Conservation (phyloP, 805 yeast genomes). For the Wickerhamomyces strasburgensis region DNA sequence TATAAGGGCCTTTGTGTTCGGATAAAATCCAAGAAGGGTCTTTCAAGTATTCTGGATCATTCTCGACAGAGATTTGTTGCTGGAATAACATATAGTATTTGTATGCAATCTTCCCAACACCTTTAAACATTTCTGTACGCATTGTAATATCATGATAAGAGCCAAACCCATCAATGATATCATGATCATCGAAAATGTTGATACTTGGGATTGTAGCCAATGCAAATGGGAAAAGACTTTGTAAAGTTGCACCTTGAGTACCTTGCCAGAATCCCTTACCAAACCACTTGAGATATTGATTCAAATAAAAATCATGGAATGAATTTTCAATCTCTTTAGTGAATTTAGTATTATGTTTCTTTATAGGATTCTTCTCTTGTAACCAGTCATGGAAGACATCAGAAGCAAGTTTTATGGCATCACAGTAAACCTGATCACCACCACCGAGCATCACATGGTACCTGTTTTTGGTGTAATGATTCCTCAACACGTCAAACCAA, state of each 20-base stretch:
- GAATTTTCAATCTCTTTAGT: slow-evolving; percentile 47
- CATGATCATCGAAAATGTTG: slow-evolving; percentile 92
- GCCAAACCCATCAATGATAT: slow-evolving; percentile 94
- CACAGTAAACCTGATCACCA: slow-evolving; percentile 93
- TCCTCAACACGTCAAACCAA: slow-evolving; percentile 79
- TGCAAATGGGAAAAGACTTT: slow-evolving; percentile 65
- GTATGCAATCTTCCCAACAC: slow-evolving; percentile 76
- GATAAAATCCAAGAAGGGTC: slow-evolving; percentile 64
- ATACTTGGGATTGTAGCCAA: slow-evolving; percentile 79
- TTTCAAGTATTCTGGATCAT: slow-evolving; percentile 33
- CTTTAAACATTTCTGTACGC: slow-evolving; percentile 60
- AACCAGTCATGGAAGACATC: slow-evolving; percentile 58
- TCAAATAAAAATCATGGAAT: slow-evolving; percentile 61
- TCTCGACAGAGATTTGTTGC: slow-evolving; percentile 61
- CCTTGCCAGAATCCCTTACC: slow-evolving; percentile 88
- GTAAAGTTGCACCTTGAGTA: slow-evolving; percentile 55
- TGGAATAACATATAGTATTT: slow-evolving; percentile 88
- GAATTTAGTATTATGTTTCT: slow-evolving; percentile 40
- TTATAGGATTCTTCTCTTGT: slow-evolving; percentile 42
- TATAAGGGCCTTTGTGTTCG: slow-evolving; percentile 56
- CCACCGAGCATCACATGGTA: slow-evolving; percentile 97
- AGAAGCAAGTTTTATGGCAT: slow-evolving; percentile 62
- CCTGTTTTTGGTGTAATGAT: slow-evolving; percentile 51
- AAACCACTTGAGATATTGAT: slow-evolving; percentile 80
- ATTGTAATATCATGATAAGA: slow-evolving; percentile 76